Percentiles rank a stretch among this genome's conserved stretches.
Conservation (phyloP, 2,329 filamentous ascomycete species). For the Trichoderma sp. region DNA sequence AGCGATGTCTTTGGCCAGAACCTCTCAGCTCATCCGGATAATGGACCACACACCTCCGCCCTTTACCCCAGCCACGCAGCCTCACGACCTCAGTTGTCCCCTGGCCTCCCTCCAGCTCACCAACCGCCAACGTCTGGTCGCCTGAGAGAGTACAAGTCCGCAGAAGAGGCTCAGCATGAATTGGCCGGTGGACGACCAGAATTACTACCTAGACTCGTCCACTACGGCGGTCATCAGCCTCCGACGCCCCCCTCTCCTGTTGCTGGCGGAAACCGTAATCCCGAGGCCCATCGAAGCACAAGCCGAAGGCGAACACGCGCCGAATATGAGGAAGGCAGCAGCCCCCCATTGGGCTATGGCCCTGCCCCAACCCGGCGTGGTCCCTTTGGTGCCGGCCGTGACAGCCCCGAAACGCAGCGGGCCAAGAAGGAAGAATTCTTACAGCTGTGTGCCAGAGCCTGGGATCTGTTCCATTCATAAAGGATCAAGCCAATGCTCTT, state of each 20-base stretch:
- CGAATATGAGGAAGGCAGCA: constrained; percentile 91
- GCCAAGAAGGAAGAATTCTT: constrained; percentile 94
- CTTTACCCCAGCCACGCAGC: constrained; percentile 62
- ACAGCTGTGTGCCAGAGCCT: constrained; percentile 79
- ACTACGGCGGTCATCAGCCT: constrained; percentile 91
- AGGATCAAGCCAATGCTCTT: neutral
- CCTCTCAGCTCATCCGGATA: constrained; percentile 61
- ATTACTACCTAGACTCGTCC: constrained; percentile 85
- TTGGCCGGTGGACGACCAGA: constrained; percentile 90
- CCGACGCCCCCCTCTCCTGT: constrained; percentile 84
- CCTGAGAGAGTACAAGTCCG: constrained; percentile 85
- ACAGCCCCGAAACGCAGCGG: constrained; percentile 77
- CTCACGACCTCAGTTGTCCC: constrained; percentile 69
- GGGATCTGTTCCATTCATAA: constrained; percentile 96
- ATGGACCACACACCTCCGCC: constrained; percentile 36
- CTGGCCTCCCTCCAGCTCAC: constrained; percentile 62
- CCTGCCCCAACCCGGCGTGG: constrained; percentile 60
- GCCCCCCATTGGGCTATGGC: constrained; percentile 76
- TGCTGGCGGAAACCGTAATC: constrained; percentile 49
- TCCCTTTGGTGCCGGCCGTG: constrained; percentile 76
- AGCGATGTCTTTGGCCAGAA: constrained; percentile 90
- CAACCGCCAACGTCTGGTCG: constrained; percentile 59
- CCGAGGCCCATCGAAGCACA: constrained; percentile 55
- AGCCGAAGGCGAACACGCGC: constrained; percentile 74
- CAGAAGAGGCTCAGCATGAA: constrained; percentile 90